Conservation (phyloP, 2,329 filamentous ascomycete genomes). For the Hypomyces rosellus region DNA sequence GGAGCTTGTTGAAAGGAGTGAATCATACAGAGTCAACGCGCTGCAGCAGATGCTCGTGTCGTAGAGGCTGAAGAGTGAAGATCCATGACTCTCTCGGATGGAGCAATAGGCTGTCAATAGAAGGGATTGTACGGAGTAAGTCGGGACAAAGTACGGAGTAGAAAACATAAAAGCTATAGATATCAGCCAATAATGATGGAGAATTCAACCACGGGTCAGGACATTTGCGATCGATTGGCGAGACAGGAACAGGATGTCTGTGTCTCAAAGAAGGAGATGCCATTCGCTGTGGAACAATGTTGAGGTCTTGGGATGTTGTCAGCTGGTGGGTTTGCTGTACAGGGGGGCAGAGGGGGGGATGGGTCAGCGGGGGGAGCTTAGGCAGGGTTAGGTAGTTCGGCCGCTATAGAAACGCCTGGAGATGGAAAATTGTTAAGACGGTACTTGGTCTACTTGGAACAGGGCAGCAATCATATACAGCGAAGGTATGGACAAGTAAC, state of each 20-base stretch:
- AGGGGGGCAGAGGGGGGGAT: too few relatives aligned
- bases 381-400: too few relatives aligned
- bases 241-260: not conserved
- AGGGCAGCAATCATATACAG: too few relatives aligned
- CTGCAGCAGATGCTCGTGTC: slow-evolving; percentile 41
- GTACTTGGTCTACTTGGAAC: too few relatives aligned
- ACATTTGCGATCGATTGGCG: not conserved
- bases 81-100: not conserved
- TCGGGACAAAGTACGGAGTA: too few relatives aligned
- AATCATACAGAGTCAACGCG: slow-evolving; percentile 47
- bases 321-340: too few relatives aligned
- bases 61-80: slow-evolving; percentile 1
- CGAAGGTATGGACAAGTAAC: too few relatives aligned
- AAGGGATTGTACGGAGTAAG: not conserved
- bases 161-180: not conserved
- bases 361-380: too few relatives aligned
- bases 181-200: slow-evolving; percentile 6
- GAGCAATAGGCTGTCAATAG: not conserved
- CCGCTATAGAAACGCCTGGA: too few relatives aligned
- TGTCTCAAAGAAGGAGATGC: not conserved
- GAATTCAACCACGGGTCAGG: slow-evolving; percentile 4
- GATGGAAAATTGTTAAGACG: too few relatives aligned
- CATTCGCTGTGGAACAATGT: too few relatives aligned
- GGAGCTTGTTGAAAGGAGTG: slow-evolving; percentile 47
- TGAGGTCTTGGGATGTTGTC: too few relatives aligned